Evolutionary conservation across 495 filamentous ascomycete genomes (phyloP).

Genomic region (Hyaloscypha variabilis): DNA sequence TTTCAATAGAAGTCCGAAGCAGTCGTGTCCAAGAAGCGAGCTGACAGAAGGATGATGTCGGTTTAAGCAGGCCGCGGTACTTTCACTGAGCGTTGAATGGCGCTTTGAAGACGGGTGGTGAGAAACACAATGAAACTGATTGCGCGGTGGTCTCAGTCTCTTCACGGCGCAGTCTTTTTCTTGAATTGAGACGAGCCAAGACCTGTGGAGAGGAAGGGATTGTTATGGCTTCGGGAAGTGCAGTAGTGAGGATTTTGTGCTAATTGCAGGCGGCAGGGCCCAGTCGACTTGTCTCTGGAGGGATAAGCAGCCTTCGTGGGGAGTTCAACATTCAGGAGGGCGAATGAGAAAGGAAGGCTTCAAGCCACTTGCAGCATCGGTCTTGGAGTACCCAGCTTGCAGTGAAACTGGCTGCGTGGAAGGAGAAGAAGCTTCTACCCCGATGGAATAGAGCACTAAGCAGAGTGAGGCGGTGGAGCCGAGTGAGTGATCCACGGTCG

Average conservation of each 20-base stretch:
- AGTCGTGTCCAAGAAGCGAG: slow-evolving; percentile 26
- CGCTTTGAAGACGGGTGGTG: slow-evolving; percentile 24
- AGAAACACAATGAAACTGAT: slow-evolving; percentile 29
- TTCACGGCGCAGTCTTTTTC: slow-evolving; percentile 22
- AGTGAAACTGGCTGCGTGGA: slow-evolving; percentile 13
- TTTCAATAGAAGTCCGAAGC: slow-evolving; percentile 16
- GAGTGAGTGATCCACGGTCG: slow-evolving; percentile 3
- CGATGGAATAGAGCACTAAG: not conserved
- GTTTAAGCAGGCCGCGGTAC: slow-evolving; percentile 37
- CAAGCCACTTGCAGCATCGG: slow-evolving; percentile 29
- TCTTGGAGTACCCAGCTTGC: slow-evolving; percentile 11
- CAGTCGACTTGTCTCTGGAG: slow-evolving; percentile 26
- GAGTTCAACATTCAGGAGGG: slow-evolving; percentile 20
- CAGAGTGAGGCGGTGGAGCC: not conserved
- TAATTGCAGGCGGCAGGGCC: slow-evolving; percentile 33
- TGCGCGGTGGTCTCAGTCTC: slow-evolving; percentile 20
- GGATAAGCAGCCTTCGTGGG: slow-evolving; percentile 27
- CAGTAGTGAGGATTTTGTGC: slow-evolving; percentile 29
- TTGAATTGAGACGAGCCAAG: slow-evolving; percentile 22
- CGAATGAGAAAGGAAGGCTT: slow-evolving; percentile 29
- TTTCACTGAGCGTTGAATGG: slow-evolving; percentile 29
- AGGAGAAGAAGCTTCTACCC: slow-evolving; percentile 21
- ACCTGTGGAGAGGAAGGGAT: slow-evolving; percentile 23
- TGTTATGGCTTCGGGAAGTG: slow-evolving; percentile 24
- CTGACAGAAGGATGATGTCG: slow-evolving; percentile 27